These are phyloP conservation scores for Colletotrichum lentis DNA, from an alignment of 2,329 filamentous ascomycete genomes.

Conservation along the genomic window DNA sequence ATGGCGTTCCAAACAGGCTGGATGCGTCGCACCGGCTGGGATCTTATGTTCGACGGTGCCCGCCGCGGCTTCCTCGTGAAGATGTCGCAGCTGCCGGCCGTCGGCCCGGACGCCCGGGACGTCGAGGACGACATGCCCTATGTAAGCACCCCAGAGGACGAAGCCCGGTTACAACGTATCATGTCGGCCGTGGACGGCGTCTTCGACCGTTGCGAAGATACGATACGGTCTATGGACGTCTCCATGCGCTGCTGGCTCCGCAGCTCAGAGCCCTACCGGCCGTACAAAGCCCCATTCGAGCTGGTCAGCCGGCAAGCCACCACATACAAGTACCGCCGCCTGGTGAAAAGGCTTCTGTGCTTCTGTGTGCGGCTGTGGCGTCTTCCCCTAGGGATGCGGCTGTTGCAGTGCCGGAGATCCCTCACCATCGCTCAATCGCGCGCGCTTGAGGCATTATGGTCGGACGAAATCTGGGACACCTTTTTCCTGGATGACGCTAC, in stretches of 20 bases:
- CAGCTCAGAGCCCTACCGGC: constrained; percentile 6
- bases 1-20: constrained; percentile 4
- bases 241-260: constrained; percentile 13
- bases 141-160: neutral
- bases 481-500: neutral
- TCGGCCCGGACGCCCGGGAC: neutral
- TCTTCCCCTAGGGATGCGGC: neutral
- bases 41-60: constrained; percentile 3
- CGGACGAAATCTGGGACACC: neutral
- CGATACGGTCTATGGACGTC: neutral
- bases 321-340: neutral
- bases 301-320: neutral
- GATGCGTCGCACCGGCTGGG: constrained; percentile 12
- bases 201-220: constrained; percentile 5
- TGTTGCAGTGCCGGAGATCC: neutral
- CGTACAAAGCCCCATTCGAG: constrained; percentile 9
- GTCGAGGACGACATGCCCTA: neutral
- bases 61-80: neutral
- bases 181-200: neutral
- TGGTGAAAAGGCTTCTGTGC: neutral
- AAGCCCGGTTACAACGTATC: neutral
- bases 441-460: neutral
- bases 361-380: neutral
- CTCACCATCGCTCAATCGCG: neutral
- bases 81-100: constrained; percentile 3